Evolutionary conservation across 208 protist genomes (phyloP).

Genomic region (Phytomonas sp.): DNA sequence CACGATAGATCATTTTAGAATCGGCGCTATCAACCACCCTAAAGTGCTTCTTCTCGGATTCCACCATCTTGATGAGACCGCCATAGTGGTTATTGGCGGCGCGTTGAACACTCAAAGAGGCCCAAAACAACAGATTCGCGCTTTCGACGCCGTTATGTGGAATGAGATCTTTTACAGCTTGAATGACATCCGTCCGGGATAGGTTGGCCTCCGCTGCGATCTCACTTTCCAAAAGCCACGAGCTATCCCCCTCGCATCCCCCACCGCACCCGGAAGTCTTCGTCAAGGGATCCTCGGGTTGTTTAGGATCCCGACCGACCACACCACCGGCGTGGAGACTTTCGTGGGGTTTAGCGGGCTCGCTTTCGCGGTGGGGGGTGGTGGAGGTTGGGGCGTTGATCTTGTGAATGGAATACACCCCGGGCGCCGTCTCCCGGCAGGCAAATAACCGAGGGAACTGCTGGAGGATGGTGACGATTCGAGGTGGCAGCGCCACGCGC

Average conservation of each 20-base stretch:
- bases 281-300: neutral
- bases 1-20: slow-evolving; percentile 36
- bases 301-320: neutral
- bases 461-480: slow-evolving; percentile 56
- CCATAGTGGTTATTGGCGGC: slow-evolving; percentile 60
- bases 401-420: slow-evolving; percentile 65
- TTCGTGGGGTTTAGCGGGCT: neutral
- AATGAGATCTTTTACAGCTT: slow-evolving; percentile 41
- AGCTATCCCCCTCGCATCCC: slow-evolving; percentile 16
- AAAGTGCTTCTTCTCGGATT: slow-evolving; percentile 39
- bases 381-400: slow-evolving; percentile 11
- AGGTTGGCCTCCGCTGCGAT: slow-evolving; percentile 30
- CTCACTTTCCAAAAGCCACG: slow-evolving; percentile 39
- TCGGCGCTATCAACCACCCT: slow-evolving; percentile 38
- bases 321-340: neutral
- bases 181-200: slow-evolving; percentile 24
- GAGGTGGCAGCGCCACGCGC: slow-evolving; percentile 57
- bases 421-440: slow-evolving; percentile 65
- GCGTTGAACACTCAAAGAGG: slow-evolving; percentile 57
- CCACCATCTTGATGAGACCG: slow-evolving; percentile 49
- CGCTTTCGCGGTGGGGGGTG: neutral
- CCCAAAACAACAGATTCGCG: slow-evolving; percentile 63
- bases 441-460: slow-evolving; percentile 65
- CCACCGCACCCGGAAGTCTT: neutral
- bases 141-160: slow-evolving; percentile 51